Base-by-base conservation (phyloP, 495 filamentous ascomycete species). In the Stereocaulon alpinum region DNA sequence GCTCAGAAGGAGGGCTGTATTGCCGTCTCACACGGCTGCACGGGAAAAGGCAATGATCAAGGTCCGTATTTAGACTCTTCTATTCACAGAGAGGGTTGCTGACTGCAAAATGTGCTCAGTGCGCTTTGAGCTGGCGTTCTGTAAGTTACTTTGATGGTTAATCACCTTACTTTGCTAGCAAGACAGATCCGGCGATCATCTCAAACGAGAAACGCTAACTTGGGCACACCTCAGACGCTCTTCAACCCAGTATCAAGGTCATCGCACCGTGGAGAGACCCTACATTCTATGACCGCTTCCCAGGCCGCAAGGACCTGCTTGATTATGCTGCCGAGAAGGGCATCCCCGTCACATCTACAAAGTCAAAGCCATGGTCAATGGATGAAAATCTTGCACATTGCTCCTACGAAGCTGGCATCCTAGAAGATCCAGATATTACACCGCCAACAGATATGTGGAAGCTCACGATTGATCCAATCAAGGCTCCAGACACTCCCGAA, bases 301-400 rank as follows among this genome's bases (percentile, higher is more conserved):
- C 79, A 64, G 90, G 92, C 66, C 86, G 92, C 61, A 83, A 89
- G 66, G 89, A 91, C 69, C 83, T 97, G 41, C 87, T 97, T 63
- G 84, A 89, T 71, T 96, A 91, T 67, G 93, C 91, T 62, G 78
- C 75, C 14, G 69, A 85, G 71, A 83, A 81, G 66, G 82, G 82
- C 65, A 92, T 96, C 59, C 91, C 92, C 34, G 90, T 96, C 61
- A 86, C 84, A 47, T 88, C 84, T 62, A 91, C 89, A 67, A 95
- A 94, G 79, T 78, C 83, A 58, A 86, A 88, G 73, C 89, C 90
- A 51, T 95, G 86, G 85, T 45, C 40, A 30, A 87, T 87, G 82
- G 90, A 94, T 63, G 88, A 89, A 73, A 96, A 95, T 77, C 75
- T 93, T 60, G 89, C 89, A 24, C 91, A 96, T 73, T 95, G 89